Evolutionary conservation across 208 protist genomes (phyloP).

Genomic region (Naegleria lovaniensis): DNA sequence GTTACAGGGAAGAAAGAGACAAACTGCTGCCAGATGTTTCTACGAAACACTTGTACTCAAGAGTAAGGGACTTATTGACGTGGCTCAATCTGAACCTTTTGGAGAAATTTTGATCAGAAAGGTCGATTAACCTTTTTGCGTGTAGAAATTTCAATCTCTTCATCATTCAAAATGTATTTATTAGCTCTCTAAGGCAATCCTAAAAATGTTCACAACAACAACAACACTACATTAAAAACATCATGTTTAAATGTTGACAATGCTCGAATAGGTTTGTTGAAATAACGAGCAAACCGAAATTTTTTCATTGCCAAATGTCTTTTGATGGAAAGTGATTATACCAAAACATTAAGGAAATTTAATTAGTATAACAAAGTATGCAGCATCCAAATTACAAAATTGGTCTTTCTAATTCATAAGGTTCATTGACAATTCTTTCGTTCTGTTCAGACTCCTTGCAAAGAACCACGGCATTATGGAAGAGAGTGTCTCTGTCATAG

Average conservation of each 20-base stretch:
- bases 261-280: too few relatives aligned
- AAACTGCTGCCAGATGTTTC: slow-evolving; percentile 6
- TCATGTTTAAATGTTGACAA: too few relatives aligned
- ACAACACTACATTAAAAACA: too few relatives aligned
- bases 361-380: too few relatives aligned
- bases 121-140: not conserved
- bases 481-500: not conserved
- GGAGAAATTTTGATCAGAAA: not conserved
- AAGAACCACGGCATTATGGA: not conserved
- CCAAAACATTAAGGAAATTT: too few relatives aligned
- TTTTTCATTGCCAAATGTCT: too few relatives aligned
- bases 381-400: not conserved
- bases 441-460: not conserved
- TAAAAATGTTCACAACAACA: too few relatives aligned
- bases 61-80: slow-evolving; percentile 1
- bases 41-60: slow-evolving; percentile 12
- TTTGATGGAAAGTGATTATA: too few relatives aligned
- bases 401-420: not conserved
- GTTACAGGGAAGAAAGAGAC: not conserved
- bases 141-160: too few relatives aligned
- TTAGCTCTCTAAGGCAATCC: too few relatives aligned
- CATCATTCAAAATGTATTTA: too few relatives aligned
- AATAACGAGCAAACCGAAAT: too few relatives aligned
- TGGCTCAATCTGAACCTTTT: not conserved
- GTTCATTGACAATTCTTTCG: not conserved